Percentiles rank a stretch among this genome's conserved stretches.
Conservation (phyloP, 2,329 filamentous ascomycete species). For the Metarhizium humberi region DNA sequence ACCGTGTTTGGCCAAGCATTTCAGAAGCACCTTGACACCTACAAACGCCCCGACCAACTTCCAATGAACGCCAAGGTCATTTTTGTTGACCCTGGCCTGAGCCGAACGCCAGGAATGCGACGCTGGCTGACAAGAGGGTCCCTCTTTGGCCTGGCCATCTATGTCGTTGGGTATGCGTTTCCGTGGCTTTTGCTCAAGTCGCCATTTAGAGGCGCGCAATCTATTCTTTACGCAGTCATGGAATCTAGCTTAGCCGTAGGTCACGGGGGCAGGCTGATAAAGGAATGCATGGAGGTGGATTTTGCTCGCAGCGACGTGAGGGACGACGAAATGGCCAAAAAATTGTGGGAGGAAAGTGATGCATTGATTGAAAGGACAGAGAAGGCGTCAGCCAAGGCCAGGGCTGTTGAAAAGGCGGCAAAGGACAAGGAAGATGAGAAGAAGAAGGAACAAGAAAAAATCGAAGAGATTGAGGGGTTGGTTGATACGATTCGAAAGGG, state of each 20-base stretch:
- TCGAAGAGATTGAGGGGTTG: constrained; percentile 25
- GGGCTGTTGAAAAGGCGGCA: constrained; percentile 31
- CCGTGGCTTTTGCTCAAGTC: constrained; percentile 89
- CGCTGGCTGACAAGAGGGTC: constrained; percentile 82
- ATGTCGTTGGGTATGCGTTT: constrained; percentile 67
- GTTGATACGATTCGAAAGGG: constrained; percentile 35
- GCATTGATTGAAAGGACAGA: constrained; percentile 73
- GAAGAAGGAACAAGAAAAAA: constrained; percentile 23
- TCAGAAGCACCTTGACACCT: constrained; percentile 82
- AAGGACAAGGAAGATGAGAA: constrained; percentile 22
- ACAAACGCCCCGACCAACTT: constrained; percentile 72
- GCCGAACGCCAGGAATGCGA: constrained; percentile 77
- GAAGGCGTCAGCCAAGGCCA: constrained; percentile 60
- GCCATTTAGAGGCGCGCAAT: constrained; percentile 74
- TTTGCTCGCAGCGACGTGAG: constrained; percentile 64
- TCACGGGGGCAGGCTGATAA: constrained; percentile 64
- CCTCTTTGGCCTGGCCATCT: constrained; percentile 67
- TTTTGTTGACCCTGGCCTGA: constrained; percentile 77
- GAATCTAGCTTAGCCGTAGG: constrained; percentile 60
- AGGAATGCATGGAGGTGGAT: constrained; percentile 76
- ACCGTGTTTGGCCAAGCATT: constrained; percentile 86
- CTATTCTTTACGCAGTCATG: constrained; percentile 78
- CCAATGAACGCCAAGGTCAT: constrained; percentile 78
- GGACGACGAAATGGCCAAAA: constrained; percentile 72
- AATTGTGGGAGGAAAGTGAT: constrained; percentile 84